Percentiles rank a stretch among this genome's conserved stretches.
Evolutionary conservation across 371 early-diverging fungal species (phyloP).

Genomic region (Mortierella sp.): DNA sequence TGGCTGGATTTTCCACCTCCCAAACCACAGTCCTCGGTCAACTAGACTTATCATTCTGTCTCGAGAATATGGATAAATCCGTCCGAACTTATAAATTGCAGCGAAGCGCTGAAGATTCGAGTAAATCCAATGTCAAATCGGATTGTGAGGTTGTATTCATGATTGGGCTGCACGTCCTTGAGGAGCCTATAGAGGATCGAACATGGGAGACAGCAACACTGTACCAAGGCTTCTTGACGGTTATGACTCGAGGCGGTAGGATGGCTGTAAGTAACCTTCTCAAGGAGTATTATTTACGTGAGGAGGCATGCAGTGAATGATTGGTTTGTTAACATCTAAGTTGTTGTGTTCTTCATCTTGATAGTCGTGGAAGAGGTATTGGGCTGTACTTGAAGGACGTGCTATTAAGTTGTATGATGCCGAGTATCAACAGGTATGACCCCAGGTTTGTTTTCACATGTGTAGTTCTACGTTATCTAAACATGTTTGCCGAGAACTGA

Average conservation of each 20-base stretch:
- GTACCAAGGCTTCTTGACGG: conserved; percentile 46
- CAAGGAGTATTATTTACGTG: not conserved
- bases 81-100: conserved; percentile 36
- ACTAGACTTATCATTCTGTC: conserved; percentile 22
- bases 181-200: conserved; percentile 44
- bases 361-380: conserved; percentile 52
- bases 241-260: conserved; percentile 45
- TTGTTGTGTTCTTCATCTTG: not conserved
- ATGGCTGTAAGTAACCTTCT: conserved; percentile 30
- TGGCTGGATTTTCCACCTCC: conserved; percentile 44
- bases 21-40: conserved; percentile 28
- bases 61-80: conserved; percentile 25
- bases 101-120: conserved; percentile 14
- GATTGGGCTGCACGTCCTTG: conserved; percentile 41
- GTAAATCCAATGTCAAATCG: conserved; percentile 17
- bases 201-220: conserved; percentile 42
- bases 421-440: conserved; percentile 40
- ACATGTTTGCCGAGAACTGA: not conserved
- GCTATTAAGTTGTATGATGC: conserved; percentile 49
- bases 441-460: no score
- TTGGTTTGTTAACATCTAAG: not conserved
- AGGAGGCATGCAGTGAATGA: not conserved
- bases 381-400: conserved; percentile 44
- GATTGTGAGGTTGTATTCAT: conserved; percentile 48
- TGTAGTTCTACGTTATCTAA: no score